These are phyloP conservation scores for Euphrasia confusa DNA, from an alignment of 257 asterid genomes.

Conservation along the genomic window DNA sequence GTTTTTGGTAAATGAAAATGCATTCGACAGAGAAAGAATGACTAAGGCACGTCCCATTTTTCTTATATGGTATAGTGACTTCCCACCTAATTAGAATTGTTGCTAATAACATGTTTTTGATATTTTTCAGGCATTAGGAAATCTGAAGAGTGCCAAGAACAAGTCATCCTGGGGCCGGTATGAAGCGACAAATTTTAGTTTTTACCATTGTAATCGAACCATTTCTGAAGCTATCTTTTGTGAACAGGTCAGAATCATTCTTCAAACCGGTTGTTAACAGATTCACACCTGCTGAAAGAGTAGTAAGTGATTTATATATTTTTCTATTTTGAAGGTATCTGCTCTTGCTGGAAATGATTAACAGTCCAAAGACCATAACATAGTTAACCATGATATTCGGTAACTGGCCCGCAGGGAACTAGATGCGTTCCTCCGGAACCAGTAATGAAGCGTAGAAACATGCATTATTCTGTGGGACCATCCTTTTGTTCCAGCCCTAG, in stretches of 20 bases:
- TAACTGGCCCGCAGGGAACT: conserved; percentile 59
- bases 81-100: neutral
- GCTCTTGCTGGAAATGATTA: too few relatives aligned
- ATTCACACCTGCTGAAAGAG: conserved; percentile 46
- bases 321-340: too few relatives aligned
- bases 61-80: neutral
- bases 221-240: conserved; percentile 18
- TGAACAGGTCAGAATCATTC: conserved; percentile 67
- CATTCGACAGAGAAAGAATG: conserved; percentile 75
- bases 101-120: conserved; percentile 24
- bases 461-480: conserved; percentile 29
- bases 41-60: conserved; percentile 48
- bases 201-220: conserved; percentile 12
- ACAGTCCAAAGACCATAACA: conserved; percentile 13
- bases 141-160: conserved; percentile 67
- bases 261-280: conserved; percentile 49
- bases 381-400: conserved; percentile 25
- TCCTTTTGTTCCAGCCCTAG: conserved; percentile 30
- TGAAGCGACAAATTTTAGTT: conserved; percentile 20
- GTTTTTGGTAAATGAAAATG: conserved; percentile 78
- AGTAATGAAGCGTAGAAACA: conserved; percentile 42
- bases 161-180: conserved; percentile 66
- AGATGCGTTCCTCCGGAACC: conserved; percentile 54
- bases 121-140: conserved; percentile 56
- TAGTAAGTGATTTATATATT: conserved; percentile 51